Evolutionary conservation across 495 filamentous ascomycete species (phyloP).

Genomic region (Talaromyces stipitatus): DNA sequence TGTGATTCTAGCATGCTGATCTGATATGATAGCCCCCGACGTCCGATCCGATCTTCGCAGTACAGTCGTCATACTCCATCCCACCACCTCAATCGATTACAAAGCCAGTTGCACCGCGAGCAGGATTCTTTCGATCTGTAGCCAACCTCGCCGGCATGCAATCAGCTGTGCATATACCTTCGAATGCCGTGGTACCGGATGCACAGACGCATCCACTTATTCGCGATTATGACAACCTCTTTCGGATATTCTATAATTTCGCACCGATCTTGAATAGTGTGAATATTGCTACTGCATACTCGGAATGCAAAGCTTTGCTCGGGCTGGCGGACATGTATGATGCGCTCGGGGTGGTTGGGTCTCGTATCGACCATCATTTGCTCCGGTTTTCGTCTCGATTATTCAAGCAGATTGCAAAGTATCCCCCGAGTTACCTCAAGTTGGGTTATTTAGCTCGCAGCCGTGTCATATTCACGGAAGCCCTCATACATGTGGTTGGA

Average conservation of each 20-base stretch:
- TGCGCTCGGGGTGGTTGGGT: slow-evolving; percentile 76
- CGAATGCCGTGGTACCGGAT: slow-evolving; percentile 21
- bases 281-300: slow-evolving; percentile 84
- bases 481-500: slow-evolving; percentile 83
- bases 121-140: slow-evolving; percentile 79
- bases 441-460: slow-evolving; percentile 78
- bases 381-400: slow-evolving; percentile 81
- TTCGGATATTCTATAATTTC: slow-evolving; percentile 90
- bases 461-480: slow-evolving; percentile 83
- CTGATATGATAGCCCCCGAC: slow-evolving; percentile 27
- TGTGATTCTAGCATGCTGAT: neutral
- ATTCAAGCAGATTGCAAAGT: slow-evolving; percentile 92
- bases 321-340: slow-evolving; percentile 87
- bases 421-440: slow-evolving; percentile 83
- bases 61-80: slow-evolving; percentile 19
- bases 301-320: slow-evolving; percentile 83
- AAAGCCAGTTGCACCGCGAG: slow-evolving; percentile 39
- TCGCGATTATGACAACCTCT: slow-evolving; percentile 87
- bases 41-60: slow-evolving; percentile 42
- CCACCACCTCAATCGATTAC: slow-evolving; percentile 48
- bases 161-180: slow-evolving; percentile 39
- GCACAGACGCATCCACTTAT: slow-evolving; percentile 60
- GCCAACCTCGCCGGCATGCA: slow-evolving; percentile 60
- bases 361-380: slow-evolving; percentile 86
- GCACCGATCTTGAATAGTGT: slow-evolving; percentile 68